Base-by-base conservation (phyloP, 768 basidiomycete genomes). In the Coprinopsis cinerea region DNA sequence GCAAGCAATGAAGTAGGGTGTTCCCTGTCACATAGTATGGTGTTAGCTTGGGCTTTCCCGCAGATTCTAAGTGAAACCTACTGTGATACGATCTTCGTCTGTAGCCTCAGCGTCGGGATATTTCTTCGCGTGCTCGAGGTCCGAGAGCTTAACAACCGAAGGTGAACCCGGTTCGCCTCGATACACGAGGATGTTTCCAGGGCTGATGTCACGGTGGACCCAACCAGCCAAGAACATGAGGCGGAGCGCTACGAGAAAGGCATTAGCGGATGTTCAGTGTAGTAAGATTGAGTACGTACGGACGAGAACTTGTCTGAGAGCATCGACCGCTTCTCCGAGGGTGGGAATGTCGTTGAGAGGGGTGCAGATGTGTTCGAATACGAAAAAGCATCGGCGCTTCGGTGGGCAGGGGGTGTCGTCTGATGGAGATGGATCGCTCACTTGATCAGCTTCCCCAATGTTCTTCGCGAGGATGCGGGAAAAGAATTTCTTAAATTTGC, bases 71-170 rank as follows among this genome's bases (percentile, higher is more conserved):
- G 44, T 42, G 18, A 41, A 49, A 27, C 27, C 18, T n/a, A n/a
- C n/a, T 22, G 47, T 49, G 22, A 22, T 18, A 30, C n/a, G 15
- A 4, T 14, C 18, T 4, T 6, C 28, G n/a, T n/a, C n/a, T n/a
- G n/a, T n/a, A 9, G 17, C 39, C 7, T 18, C 3, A 15, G n/a
- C n/a, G n/a, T n/a, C n/a, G n/a, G 44, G 24, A 26, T 25, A 54
- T 20, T 30, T 17, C 15, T 47, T 47, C 3, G 53, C 53, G 25
- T 50, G 48, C 24, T 54, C 53, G 17, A 54, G 39, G 25, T 54
- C 49, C 10, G 36, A 32, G 2, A 54, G 22, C 23, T 51, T 47
- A 9, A 28, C 49, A 13, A 26, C 27, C 20, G 20, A 6, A 0
- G 3, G 11, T 6, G 45, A 36, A 30, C 27, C 39, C 7, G 7